Conservation (phyloP, 805 yeast genomes). For the Starmera quercuum region DNA sequence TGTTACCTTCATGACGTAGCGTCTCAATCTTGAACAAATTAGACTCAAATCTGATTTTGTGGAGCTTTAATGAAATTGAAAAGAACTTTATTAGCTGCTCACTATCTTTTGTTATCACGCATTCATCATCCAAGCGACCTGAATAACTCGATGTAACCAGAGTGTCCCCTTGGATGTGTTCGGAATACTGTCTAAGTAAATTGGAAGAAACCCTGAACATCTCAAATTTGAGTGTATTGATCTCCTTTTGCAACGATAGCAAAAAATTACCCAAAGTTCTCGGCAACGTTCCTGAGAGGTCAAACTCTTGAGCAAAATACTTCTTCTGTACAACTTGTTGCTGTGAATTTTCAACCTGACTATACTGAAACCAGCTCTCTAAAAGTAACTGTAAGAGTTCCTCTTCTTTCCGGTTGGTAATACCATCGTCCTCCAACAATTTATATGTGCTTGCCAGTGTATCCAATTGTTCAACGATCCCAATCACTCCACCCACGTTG, state of each 20-base stretch:
- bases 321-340: neutral
- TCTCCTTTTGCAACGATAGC: conserved; percentile 2
- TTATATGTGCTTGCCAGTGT: neutral
- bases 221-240: conserved; percentile 1
- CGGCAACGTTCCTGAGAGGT: conserved; percentile 11
- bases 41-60: too few relatives aligned
- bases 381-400: neutral
- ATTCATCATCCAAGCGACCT: too few relatives aligned
- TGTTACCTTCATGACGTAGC: conserved; percentile 14
- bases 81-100: too few relatives aligned
- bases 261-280: conserved; percentile 10
- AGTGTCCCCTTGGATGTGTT: conserved; percentile 3
- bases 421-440: neutral
- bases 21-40: conserved; percentile 1
- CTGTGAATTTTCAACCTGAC: conserved; percentile 3
- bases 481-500: conserved; percentile 35
- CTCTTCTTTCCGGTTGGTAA: neutral
- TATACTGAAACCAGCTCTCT: conserved; percentile 1
- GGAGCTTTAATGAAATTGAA: too few relatives aligned
- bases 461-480: conserved; percentile 15
- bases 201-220: conserved; percentile 3
- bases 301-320: conserved; percentile 3
- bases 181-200: conserved; percentile 10
- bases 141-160: too few relatives aligned
- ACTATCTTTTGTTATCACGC: too few relatives aligned